A percentile compares a stretch with the other conserved stretches of the same genome.
phyloP scores from a whole-genome alignment of 2,329 filamentous ascomycete species.

The Calonectria leucothoes region DNA sequence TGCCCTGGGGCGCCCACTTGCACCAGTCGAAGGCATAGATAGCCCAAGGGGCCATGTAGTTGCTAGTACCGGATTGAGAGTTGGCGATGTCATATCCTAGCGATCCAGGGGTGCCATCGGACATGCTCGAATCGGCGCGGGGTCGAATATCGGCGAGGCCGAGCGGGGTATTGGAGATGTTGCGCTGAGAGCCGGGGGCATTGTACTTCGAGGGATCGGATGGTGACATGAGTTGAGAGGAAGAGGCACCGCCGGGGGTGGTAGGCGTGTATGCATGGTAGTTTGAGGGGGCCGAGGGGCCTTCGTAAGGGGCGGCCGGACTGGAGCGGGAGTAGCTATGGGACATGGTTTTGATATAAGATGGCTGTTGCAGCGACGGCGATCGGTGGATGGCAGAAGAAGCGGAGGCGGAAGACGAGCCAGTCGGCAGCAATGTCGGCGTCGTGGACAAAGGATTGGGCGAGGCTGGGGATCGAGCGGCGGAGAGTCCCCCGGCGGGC shows the following conservation, averaged over 20 bases:
- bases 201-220: conserved; percentile 65
- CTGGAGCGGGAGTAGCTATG: conserved; percentile 89
- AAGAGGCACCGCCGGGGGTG: conserved; percentile 69
- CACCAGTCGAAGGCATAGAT: conserved; percentile 99
- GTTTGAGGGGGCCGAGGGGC: conserved; percentile 58
- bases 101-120: conserved; percentile 75
- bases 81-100: conserved; percentile 74
- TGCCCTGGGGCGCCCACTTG: conserved; percentile 89
- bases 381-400: conserved; percentile 42
- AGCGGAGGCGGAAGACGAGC: conserved; percentile 40
- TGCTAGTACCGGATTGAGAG: conserved; percentile 80
- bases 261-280: conserved; percentile 71
- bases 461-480: conserved; percentile 51
- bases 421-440: conserved; percentile 47
- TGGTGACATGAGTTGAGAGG: conserved; percentile 73
- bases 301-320: conserved; percentile 72
- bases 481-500: conserved; percentile 59
- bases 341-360: conserved; percentile 65
- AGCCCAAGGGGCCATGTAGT: conserved; percentile 93
- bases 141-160: conserved; percentile 93
- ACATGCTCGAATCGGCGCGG: conserved; percentile 83
- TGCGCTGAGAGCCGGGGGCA: conserved; percentile 68
- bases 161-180: conserved; percentile 84
- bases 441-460: conserved; percentile 56
- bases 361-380: conserved; percentile 66